phyloP scores from a whole-genome alignment of 495 filamentous ascomycete species.

The Penicillium simplicissimum region DNA sequence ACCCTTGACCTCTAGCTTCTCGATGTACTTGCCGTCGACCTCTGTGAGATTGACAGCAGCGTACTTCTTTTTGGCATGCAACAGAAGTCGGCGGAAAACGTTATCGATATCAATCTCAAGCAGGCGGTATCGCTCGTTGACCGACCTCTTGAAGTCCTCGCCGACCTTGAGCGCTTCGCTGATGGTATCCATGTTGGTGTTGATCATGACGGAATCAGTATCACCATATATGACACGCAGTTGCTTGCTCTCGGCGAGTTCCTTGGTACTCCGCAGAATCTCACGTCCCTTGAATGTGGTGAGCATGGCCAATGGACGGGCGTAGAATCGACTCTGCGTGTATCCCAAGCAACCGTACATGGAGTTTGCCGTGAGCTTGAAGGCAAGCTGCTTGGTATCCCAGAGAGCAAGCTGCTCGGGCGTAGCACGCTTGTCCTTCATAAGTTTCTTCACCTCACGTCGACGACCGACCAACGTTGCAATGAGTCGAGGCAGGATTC shows the following conservation, averaged over 20 bases:
- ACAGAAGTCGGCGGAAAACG: constrained; percentile 85
- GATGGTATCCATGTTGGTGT: constrained; percentile 93
- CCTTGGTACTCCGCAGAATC: constrained; percentile 93
- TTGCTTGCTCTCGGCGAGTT: constrained; percentile 83
- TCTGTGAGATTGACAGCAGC: constrained; percentile 94
- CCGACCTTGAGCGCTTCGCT: constrained; percentile 89
- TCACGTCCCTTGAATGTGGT: constrained; percentile 97
- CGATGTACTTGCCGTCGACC: constrained; percentile 82
- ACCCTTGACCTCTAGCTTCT: constrained; percentile 97
- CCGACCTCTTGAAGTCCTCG: constrained; percentile 70
- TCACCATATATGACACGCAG: constrained; percentile 97
- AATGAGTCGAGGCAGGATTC: constrained; percentile 87
- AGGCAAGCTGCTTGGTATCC: constrained; percentile 96
- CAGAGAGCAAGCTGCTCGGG: constrained; percentile 86
- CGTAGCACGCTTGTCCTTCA: constrained; percentile 90
- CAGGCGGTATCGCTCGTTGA: constrained; percentile 88
- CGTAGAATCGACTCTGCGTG: constrained; percentile 93
- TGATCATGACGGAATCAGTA: constrained; percentile 99
- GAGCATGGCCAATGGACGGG: constrained; percentile 89
- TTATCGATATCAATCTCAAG: constrained; percentile 99
- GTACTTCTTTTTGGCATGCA: constrained; percentile 99
- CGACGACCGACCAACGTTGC: constrained; percentile 84
- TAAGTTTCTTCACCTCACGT: constrained; percentile 87
- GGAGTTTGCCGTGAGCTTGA: constrained; percentile 97
- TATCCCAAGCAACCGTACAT: constrained; percentile 99